Percentiles rank a stretch among this genome's conserved stretches.
phyloP scores from a whole-genome alignment of 768 basidiomycete genomes.

The Auricularia cornea region DNA sequence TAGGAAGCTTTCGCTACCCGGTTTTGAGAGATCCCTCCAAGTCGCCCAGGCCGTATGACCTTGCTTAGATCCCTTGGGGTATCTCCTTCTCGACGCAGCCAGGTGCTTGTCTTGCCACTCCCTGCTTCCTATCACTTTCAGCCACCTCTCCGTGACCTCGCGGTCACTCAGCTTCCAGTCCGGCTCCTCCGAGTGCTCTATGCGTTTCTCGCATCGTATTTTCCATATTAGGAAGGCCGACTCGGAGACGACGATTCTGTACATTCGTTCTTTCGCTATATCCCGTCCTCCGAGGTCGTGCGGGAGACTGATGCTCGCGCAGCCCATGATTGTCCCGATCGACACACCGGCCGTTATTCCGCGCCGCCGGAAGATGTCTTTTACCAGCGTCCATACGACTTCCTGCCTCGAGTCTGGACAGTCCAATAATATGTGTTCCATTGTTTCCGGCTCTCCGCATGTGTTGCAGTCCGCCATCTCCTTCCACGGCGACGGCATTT shows the following conservation, averaged over 20 bases:
- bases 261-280: neutral
- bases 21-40: too few species aligned
- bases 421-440: conserved; percentile 17
- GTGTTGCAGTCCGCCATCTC: conserved; percentile 6
- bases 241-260: neutral
- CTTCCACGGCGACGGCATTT: neutral
- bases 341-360: too few species aligned
- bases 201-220: neutral
- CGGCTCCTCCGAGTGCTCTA: neutral
- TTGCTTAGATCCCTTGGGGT: too few species aligned
- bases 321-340: too few species aligned
- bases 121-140: too few species aligned
- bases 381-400: conserved; percentile 9
- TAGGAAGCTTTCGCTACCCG: too few species aligned
- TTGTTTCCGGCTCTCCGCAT: conserved; percentile 9
- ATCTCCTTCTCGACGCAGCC: too few species aligned
- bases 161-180: neutral
- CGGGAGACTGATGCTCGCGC: too few species aligned
- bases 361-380: conserved; percentile 5
- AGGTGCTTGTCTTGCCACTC: too few species aligned
- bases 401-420: conserved; percentile 13
- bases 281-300: too few species aligned
- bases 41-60: too few species aligned
- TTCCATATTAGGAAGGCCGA: neutral
- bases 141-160: too few species aligned